Conservation (phyloP, 805 yeast genomes). For the Trichomonascus vanleenenianus region DNA sequence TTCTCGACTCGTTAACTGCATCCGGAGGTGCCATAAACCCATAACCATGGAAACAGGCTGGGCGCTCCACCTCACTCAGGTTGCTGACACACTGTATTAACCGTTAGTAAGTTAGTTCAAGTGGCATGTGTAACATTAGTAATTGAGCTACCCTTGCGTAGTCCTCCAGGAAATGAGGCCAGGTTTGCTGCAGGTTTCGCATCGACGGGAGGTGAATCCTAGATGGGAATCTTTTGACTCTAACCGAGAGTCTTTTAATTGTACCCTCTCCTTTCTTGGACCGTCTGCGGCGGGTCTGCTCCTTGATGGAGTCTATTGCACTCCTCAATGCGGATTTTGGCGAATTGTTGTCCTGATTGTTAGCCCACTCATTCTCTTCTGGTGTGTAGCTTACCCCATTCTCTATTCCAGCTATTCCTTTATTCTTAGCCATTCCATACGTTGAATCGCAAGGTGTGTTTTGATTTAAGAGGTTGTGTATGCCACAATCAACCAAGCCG, state of each 20-base stretch:
- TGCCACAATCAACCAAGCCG: no score
- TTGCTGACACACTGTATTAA: slow-evolving; percentile 9
- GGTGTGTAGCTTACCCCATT: no score
- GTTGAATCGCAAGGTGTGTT: no score
- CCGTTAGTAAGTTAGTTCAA: no score
- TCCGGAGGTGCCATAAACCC: slow-evolving; percentile 56
- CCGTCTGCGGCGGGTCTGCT: neutral
- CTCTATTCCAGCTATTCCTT: no score
- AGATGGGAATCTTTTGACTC: no score
- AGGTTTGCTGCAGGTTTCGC: slow-evolving; percentile 12
- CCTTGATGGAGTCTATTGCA: neutral
- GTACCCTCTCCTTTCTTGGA: neutral
- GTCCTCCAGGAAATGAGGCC: slow-evolving; percentile 16
- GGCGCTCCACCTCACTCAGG: slow-evolving; percentile 39
- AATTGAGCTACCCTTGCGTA: slow-evolving; percentile 9
- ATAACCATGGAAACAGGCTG: slow-evolving; percentile 40
- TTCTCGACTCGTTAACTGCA: slow-evolving; percentile 38
- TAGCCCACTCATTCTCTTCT: no score
- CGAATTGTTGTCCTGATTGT: no score
- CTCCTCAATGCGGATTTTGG: neutral
- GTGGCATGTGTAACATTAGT: no score
- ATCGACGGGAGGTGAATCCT: neutral
- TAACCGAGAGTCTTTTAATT: neutral
- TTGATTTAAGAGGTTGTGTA: no score
- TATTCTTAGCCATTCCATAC: no score